A percentile compares a stretch with the other conserved stretches of the same genome.
Evolutionary conservation across 1,284 basidiomycete species (phyloP).

Genomic region (Heliocybe sulcata): DNA sequence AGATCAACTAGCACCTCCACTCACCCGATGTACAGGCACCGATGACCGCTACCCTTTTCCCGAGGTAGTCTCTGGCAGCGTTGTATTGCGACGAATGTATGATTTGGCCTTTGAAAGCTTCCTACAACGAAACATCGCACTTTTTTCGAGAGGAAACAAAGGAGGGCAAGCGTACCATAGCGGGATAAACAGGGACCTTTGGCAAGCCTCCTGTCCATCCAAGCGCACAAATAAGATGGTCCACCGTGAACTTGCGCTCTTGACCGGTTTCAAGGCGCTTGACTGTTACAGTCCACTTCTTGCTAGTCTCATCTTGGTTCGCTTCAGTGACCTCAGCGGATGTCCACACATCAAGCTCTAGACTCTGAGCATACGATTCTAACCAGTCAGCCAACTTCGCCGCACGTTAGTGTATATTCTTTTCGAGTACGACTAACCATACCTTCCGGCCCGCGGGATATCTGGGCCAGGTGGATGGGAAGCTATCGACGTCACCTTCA

Average conservation of each 20-base stretch:
- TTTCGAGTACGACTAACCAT: neutral
- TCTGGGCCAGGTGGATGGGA: constrained; percentile 55
- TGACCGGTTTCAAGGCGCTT: constrained; percentile 16
- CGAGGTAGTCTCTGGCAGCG: constrained; percentile 29
- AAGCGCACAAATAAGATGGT: constrained; percentile 54
- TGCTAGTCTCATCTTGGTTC: constrained; percentile 33
- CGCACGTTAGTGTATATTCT: constrained; percentile 11
- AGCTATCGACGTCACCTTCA: constrained; percentile 23
- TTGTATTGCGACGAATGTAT: constrained; percentile 34
- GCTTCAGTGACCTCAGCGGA: constrained; percentile 40
- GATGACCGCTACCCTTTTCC: constrained; percentile 43
- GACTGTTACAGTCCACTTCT: constrained; percentile 51
- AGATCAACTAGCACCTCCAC: too few relatives aligned
- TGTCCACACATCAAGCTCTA: constrained; percentile 65
- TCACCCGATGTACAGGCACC: constrained; percentile 44
- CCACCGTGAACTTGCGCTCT: constrained; percentile 41
- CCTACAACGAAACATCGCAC: constrained; percentile 15
- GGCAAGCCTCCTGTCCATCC: constrained; percentile 48
- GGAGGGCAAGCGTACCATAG: constrained; percentile 14
- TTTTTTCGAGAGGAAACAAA: neutral
- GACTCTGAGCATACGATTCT: constrained; percentile 53
- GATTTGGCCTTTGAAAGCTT: constrained; percentile 34
- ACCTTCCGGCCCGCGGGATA: constrained; percentile 51
- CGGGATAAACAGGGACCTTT: constrained; percentile 41
- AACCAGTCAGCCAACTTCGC: constrained; percentile 62